Base-by-base conservation (phyloP, 2,329 filamentous ascomycete genomes). In the Escovopsis weberi region DNA sequence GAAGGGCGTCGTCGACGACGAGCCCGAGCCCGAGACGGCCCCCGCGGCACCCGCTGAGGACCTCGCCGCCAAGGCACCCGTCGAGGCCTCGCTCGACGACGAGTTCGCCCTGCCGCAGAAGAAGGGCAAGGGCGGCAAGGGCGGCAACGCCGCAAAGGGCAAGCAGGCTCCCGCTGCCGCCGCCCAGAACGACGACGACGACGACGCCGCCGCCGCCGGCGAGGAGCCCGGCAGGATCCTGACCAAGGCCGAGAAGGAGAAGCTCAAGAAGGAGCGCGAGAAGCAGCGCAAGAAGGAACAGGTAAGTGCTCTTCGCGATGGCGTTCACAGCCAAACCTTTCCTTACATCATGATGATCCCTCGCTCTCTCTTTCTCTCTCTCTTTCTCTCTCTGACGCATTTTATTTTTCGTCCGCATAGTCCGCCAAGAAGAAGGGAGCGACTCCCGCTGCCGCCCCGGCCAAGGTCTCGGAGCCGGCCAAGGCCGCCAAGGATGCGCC, bases 261-360 rank as follows among this genome's bases (percentile, higher is more conserved):
- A 86, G 65, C 73, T 89, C 57, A 96, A 89, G 74, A 98, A 95
- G 68, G 91, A 98, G 69, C 80, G 86, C 47, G 91, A 98, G 70
- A 98, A 98, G 78, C 85, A 91, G 67, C 75, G 88, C 52, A 98
- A 98, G 70, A 98, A 88, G 78, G 91, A 98, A 65, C 83, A 96
- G 76, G 86, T 91, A 53, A 38, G 26, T 55, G 43, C 8, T 26
- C 42, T 11, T 15, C 26, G 33, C 8, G 35, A 38, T 33, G 34
- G 34, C 12, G 19, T n/a, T 18, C 23, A 6, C 23, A 23, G 23
- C 23, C 23, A 6, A 23, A 26, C 33, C 37, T 15, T 26, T 36
- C n/a, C 32, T 37, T 18, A 7, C 8, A 32, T 32, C 11, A 32
- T 3, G 28, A 32, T 11, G 28, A 32, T 32, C 28, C 11, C 11